Conservation (phyloP, 257 asterid genomes). For the Solanum chiquidenum region DNA sequence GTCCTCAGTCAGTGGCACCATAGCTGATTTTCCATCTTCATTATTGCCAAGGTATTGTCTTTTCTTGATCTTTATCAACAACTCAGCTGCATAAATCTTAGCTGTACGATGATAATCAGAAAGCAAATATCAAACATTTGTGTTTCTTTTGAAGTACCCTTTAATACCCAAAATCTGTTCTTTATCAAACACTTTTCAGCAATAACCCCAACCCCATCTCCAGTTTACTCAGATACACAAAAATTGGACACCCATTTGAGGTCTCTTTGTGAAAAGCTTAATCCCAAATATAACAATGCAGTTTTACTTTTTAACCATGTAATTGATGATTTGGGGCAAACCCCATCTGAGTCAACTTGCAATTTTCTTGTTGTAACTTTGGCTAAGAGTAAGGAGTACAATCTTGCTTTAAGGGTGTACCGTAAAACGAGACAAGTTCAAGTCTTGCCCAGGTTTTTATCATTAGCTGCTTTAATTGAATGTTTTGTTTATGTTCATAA, state of each 20-base stretch:
- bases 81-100: background rate
- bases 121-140: background rate
- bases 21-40: background rate
- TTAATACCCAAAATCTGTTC: background rate
- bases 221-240: background rate
- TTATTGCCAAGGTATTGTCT: background rate
- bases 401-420: conserved; percentile 28
- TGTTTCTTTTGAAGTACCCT: background rate
- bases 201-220: background rate
- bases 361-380: conserved; percentile 40
- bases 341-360: conserved; percentile 29
- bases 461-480: conserved; percentile 41
- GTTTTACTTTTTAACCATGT: conserved; percentile 22
- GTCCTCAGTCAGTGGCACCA: background rate
- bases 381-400: conserved; percentile 44
- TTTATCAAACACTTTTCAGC: background rate
- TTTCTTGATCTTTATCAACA: background rate
- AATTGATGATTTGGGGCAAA: conserved; percentile 21
- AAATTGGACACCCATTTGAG: conserved; percentile 29
- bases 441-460: conserved; percentile 22
- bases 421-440: conserved; percentile 26
- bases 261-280: conserved; percentile 27
- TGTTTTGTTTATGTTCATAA: conserved; percentile 31
- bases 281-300: conserved; percentile 19
- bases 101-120: background rate